Evolutionary conservation across 352 stramenopile species (phyloP).

Genomic region (Phytopythium kandeliae): DNA sequence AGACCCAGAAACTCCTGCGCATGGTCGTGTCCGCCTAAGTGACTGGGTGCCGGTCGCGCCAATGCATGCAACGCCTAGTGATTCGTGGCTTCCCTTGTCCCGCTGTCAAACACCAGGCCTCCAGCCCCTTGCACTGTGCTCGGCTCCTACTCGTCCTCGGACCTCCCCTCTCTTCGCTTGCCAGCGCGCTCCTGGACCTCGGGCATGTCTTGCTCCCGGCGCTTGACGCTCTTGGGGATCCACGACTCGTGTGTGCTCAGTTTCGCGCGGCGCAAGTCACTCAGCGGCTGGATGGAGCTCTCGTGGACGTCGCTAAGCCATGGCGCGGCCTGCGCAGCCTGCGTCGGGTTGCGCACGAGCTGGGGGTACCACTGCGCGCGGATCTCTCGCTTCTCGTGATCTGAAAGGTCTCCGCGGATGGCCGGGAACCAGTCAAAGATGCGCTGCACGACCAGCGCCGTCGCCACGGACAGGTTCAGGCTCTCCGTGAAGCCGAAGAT

Average conservation of each 20-base stretch:
- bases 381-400: conserved; percentile 40
- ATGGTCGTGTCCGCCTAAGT: conserved; percentile 80
- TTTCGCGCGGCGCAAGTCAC: conserved; percentile 57
- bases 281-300: conserved; percentile 34
- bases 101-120: too few species aligned
- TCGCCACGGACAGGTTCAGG: conserved; percentile 91
- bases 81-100: too few species aligned
- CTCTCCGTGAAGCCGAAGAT: conserved; percentile 93
- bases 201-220: conserved; percentile 49
- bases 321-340: conserved; percentile 39
- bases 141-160: background rate
- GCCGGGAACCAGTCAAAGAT: conserved; percentile 74
- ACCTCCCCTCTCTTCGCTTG: conserved; percentile 16
- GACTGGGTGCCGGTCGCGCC: background rate
- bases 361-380: conserved; percentile 56
- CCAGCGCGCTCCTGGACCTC: conserved; percentile 51
- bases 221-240: conserved; percentile 62
- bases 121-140: too few species aligned
- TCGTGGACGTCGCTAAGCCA: conserved; percentile 27
- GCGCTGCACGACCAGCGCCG: conserved; percentile 88
- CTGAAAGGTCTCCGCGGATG: conserved; percentile 47
- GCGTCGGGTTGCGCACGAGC: conserved; percentile 62
- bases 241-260: conserved; percentile 37
- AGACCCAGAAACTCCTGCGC: conserved; percentile 85
- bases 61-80: background rate